Conservation (phyloP, 2,329 filamentous ascomycete species). For the Ascochyta clinopodiicola region DNA sequence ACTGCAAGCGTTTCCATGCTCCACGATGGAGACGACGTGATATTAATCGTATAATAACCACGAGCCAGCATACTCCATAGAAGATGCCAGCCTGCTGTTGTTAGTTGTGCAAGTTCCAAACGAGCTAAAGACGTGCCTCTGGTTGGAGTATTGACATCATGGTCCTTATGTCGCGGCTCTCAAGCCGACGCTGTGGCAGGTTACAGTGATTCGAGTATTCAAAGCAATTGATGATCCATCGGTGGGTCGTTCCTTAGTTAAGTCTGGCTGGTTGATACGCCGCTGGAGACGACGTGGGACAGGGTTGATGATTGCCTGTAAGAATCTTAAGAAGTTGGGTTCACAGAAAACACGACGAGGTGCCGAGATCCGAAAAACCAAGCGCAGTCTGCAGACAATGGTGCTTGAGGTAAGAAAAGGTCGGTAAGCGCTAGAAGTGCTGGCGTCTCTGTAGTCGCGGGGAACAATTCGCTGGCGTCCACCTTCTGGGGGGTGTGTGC, state of each 20-base stretch:
- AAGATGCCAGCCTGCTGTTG: conserved; percentile 36
- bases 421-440: not conserved
- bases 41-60: conserved; percentile 36
- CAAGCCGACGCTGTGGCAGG: conserved; percentile 10
- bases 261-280: not conserved
- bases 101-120: not conserved
- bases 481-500: conserved; percentile 3
- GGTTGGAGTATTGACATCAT: conserved; percentile 42
- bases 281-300: conserved; percentile 2
- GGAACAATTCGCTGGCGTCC: conserved; percentile 1
- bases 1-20: conserved; percentile 41
- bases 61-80: conserved; percentile 44
- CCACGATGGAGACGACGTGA: conserved; percentile 41
- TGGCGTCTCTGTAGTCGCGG: conserved; percentile 7
- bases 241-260: conserved; percentile 3
- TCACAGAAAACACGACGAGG: conserved; percentile 3
- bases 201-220: conserved; percentile 3
- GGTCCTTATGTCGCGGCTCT: conserved; percentile 1
- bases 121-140: conserved; percentile 19
- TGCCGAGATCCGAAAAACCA: not conserved
- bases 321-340: not conserved
- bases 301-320: conserved; percentile 14
- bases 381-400: not conserved
- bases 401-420: not conserved
- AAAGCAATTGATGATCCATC: conserved; percentile 2